Conservation (phyloP, 345 rosid genomes). For the Salix koriyanagi region DNA sequence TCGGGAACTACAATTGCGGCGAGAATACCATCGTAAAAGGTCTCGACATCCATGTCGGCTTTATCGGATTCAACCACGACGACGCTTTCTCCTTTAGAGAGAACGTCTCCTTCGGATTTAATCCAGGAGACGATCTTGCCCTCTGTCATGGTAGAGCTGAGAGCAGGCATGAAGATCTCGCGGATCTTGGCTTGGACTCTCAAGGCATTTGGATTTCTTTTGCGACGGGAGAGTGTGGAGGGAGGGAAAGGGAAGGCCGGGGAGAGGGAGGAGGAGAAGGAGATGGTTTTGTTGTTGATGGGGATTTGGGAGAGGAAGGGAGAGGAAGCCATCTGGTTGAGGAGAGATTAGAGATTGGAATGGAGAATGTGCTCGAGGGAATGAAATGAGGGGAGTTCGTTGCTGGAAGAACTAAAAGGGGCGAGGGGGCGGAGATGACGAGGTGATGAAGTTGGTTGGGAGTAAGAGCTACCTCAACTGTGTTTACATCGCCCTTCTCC, state of each 20-base stretch:
- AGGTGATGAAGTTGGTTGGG: conserved; percentile 52
- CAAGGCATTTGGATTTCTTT: conserved; percentile 18
- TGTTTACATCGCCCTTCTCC: conserved; percentile 38
- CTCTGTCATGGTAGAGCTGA: conserved; percentile 99
- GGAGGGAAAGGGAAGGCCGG: conserved; percentile 14
- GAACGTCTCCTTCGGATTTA: conserved; percentile 87
- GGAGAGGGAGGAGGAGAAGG: conserved; percentile 37
- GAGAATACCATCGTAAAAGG: conserved; percentile 86
- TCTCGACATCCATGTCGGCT: conserved; percentile 98
- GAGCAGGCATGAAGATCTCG: conserved; percentile 99
- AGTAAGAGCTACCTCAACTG: conserved; percentile 31
- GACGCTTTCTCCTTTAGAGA: conserved; percentile 87
- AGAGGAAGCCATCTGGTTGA: conserved; percentile 10
- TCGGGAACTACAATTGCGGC: conserved; percentile 93
- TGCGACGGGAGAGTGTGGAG: conserved; percentile 14
- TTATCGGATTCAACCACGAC: conserved; percentile 97
- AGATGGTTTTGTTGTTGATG: conserved; percentile 21
- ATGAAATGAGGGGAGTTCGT: conserved; percentile 4
- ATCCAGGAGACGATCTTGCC: conserved; percentile 97
- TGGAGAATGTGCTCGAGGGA: conserved; percentile 10
- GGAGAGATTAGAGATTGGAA: conserved; percentile 31
- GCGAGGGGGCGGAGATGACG: conserved; percentile 70
- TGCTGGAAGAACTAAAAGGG: neutral
- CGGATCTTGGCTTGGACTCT: conserved; percentile 74
- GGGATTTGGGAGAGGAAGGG: conserved; percentile 22